phyloP scores from a whole-genome alignment of 495 filamentous ascomycete genomes.

The Aspergillus kassunensis region DNA sequence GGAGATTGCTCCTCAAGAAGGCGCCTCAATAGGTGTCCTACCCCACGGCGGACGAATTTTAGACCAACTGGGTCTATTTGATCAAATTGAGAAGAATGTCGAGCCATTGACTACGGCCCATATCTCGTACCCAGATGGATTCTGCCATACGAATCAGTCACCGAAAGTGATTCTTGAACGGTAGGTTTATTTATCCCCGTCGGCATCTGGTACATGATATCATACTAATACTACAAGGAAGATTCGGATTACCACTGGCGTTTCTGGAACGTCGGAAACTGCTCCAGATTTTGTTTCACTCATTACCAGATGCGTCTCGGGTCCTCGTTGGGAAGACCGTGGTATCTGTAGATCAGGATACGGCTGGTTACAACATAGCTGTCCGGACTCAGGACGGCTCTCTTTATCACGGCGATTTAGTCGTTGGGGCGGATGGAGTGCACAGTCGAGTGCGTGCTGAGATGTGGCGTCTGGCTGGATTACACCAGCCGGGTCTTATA shows the following conservation, averaged over 20 bases:
- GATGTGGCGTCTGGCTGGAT: slow-evolving; percentile 24
- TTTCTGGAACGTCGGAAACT: slow-evolving; percentile 33
- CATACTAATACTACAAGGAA: slow-evolving; percentile 1
- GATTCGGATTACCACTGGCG: slow-evolving; percentile 19
- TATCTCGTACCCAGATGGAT: slow-evolving; percentile 15
- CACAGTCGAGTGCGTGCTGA: slow-evolving; percentile 37
- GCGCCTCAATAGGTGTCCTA: slow-evolving; percentile 32
- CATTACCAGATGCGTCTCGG: slow-evolving; percentile 9
- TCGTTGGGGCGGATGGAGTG: slow-evolving; percentile 48
- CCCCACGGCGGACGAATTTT: slow-evolving; percentile 38
- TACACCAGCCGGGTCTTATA: slow-evolving; percentile 24
- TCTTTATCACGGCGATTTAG: slow-evolving; percentile 31
- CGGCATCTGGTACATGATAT: background rate
- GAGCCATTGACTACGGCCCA: slow-evolving; percentile 14
- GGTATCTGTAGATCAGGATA: slow-evolving; percentile 6
- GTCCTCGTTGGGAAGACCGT: slow-evolving; percentile 16
- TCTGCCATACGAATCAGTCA: slow-evolving; percentile 9
- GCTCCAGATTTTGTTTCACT: slow-evolving; percentile 20
- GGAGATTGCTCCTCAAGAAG: slow-evolving; percentile 32
- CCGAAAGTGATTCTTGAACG: background rate
- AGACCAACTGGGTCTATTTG: slow-evolving; percentile 45
- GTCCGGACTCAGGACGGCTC: slow-evolving; percentile 11
- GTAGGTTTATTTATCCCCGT: background rate
- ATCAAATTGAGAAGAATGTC: slow-evolving; percentile 19
- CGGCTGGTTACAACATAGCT: background rate